phyloP scores from a whole-genome alignment of 805 yeast genomes.

The Geotrichum ghanense region DNA sequence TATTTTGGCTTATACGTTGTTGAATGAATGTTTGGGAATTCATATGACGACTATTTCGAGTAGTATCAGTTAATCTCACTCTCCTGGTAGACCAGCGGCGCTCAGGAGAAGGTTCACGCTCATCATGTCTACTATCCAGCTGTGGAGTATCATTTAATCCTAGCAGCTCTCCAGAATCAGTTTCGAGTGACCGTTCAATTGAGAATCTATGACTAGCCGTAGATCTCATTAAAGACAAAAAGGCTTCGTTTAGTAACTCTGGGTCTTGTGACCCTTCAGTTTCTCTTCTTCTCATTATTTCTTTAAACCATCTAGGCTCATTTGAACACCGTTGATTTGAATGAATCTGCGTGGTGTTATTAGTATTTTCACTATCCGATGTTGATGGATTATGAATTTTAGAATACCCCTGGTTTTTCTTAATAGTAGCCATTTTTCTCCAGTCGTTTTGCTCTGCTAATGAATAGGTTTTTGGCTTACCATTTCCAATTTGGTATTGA shows the following conservation, averaged over 20 bases:
- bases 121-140: not conserved
- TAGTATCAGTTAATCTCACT: no score
- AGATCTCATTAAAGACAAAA: not conserved
- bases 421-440: not conserved
- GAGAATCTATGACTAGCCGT: not conserved
- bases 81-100: no score
- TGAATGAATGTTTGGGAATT: no score
- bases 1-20: no score
- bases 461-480: no score
- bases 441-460: not conserved
- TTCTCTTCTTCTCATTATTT: not conserved
- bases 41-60: no score
- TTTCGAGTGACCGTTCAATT: no score
- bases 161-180: not conserved
- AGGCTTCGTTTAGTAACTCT: not conserved
- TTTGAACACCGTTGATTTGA: not conserved
- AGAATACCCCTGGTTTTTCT: not conserved
- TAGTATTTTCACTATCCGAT: not conserved
- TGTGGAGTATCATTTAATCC: not conserved
- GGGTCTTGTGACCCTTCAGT: not conserved
- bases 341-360: not conserved
- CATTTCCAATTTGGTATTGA: no score
- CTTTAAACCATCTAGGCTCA: constrained; percentile 1
- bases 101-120: no score
- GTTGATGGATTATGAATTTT: no score